Base-by-base conservation (phyloP, 441 rosid species). In the Populus hybrid region DNA sequence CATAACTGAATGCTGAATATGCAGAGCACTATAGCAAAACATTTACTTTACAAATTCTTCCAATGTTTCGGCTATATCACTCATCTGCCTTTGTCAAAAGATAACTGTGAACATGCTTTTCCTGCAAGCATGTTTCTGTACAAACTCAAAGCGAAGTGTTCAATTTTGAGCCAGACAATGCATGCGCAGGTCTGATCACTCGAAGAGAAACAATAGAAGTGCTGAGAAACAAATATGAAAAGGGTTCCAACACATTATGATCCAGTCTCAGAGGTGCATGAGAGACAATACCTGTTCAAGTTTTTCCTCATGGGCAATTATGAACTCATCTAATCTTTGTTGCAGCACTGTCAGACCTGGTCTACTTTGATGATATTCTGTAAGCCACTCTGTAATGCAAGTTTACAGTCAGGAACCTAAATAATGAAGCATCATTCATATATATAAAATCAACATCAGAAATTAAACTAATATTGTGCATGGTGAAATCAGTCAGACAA, bases 301-400 rank as follows among this genome's bases (percentile, higher is more conserved):
- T 81, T 84, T 89, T 77, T 85, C 90, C 77, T 96, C 98, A 4
- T 94, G 94, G 42, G 85, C 83, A 78, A 73, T 82, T 71, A 94
- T 88, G 77, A 93, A 96, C 42, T 94, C 97, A 86, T 96, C 98
- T 24, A 92, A 89, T 82, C 90, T 87, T 84, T 91, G 87, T 74
- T 93, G 98, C 84, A 89, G 88, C 80, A 85, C 86, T 79, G 89
- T 87, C 84, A 96, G 77, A 73, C 98, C 92, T 3, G 96, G 91
- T 81, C 96, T 91, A 81, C 91, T 85, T 80, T 89, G 89, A 81
- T 88, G 81, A 86, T 94, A 96, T 68, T 89, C 86, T 28, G 74
- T 77, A 77, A 94, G 72, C 99, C 99, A 96, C 78, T 90, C 99
- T 96, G 94, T 69, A 84, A 72, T 63, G 77, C 53, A 85, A 46